Base-by-base conservation (phyloP, 495 filamentous ascomycete species). In the Pyronema domesticum region DNA sequence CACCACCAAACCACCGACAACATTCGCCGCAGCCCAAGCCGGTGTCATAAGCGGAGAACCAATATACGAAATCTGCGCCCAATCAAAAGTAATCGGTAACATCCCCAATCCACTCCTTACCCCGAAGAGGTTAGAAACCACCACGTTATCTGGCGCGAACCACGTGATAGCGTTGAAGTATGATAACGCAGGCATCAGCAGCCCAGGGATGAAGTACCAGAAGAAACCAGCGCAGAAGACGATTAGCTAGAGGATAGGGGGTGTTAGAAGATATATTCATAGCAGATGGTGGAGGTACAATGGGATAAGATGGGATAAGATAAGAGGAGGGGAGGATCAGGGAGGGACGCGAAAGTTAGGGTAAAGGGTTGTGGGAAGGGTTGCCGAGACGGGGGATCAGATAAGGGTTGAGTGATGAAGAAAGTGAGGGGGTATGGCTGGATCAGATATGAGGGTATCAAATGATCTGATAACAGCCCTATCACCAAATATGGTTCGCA, bases 121-220 rank as follows among this genome's bases (percentile, higher is more conserved):
- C 3, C 87, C 87, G 58, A 93, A 91, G 58, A 91, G 63, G 63
- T 89, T 89, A 19, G 86, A 81, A 34, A 89, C 69, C 6, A 87
- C 76, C 19, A 81, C 77, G 60, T 80, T 88, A 23, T 82, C 65
- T 0, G 88, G 88, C 1, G 81, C 82, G 59, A 94, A 87, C 88
- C 88, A 95, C 18, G 86, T 93, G 49, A 94, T 70, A 46, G 93
- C 84, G 63, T 75, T 91, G 71, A 95, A 95, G 56, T 88, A 87
- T 68, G 85, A 91, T 57, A 94, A 74, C 1, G 83, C 86, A 3
- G 86, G 87, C 68, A 93, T 79, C 46, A 94, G 69, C 13, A 94
- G 78, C 0, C 88, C 88, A 0, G 88, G 88, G 0, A 86, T 68
- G 60, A 93, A 93, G 66, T 94, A 95, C 71, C 89, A 94, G 37